Conservation (phyloP, 2,329 filamentous ascomycete species). For the Torrubiellomyces zombiae region DNA sequence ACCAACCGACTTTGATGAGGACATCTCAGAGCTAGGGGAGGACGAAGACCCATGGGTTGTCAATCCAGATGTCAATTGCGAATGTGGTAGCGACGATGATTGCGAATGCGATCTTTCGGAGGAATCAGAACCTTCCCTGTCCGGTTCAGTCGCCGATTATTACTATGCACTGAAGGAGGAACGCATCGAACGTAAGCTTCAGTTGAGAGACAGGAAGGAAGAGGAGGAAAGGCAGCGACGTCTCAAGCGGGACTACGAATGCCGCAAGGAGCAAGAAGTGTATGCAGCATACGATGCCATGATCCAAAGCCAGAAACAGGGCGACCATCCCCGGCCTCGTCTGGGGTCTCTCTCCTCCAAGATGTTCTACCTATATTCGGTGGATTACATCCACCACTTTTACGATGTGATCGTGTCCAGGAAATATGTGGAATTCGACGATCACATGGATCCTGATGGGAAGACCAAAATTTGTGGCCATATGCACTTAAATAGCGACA, state of each 20-base stretch:
- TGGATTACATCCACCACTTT: constrained; percentile 1
- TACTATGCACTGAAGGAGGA: constrained; percentile 2
- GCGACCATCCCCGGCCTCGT: not conserved
- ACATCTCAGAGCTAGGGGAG: constrained; percentile 1
- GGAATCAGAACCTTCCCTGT: constrained; percentile 1
- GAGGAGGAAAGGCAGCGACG: not conserved
- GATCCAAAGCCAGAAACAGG: not conserved
- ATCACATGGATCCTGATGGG: not conserved
- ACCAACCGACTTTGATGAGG: not conserved
- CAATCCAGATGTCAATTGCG: not conserved
- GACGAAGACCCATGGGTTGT: not conserved
- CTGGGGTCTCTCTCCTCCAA: not conserved
- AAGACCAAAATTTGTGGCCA: not conserved
- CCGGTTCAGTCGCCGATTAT: constrained; percentile 1
- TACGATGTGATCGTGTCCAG: not conserved
- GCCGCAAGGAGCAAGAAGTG: not conserved
- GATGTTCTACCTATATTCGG: not conserved
- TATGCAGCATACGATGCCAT: not conserved
- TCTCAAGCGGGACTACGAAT: not conserved
- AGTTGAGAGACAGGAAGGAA: constrained; percentile 1
- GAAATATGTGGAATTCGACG: constrained; percentile 1
- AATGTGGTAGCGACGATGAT: not conserved
- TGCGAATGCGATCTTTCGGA: not conserved
- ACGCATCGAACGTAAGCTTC: constrained; percentile 1
- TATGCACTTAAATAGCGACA: not conserved